Evolutionary conservation across 305 asterid species (phyloP).

Genomic region (Fraxinus velutina): DNA sequence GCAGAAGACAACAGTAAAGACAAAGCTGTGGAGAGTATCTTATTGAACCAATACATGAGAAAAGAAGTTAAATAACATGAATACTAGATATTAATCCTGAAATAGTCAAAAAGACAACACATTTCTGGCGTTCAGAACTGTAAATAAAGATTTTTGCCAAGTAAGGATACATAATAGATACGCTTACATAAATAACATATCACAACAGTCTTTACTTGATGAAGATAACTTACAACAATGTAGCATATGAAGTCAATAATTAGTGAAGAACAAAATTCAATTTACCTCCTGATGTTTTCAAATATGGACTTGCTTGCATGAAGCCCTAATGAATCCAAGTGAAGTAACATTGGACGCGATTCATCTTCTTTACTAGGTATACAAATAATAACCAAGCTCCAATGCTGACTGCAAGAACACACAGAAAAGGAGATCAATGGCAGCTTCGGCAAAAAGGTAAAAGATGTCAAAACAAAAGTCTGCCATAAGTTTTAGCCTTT

Average conservation of each 20-base stretch:
- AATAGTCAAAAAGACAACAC: not conserved
- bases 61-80: not conserved
- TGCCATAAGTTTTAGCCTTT: constrained; percentile 1
- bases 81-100: not conserved
- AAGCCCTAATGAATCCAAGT: constrained; percentile 83
- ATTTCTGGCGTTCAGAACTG: not conserved
- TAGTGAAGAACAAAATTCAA: constrained; percentile 21
- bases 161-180: not conserved
- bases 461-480: constrained; percentile 19
- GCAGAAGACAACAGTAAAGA: not conserved
- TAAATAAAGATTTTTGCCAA: not conserved
- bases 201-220: not conserved
- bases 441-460: constrained; percentile 16
- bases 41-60: not conserved
- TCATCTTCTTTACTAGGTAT: constrained; percentile 72
- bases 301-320: constrained; percentile 65
- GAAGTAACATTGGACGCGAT: constrained; percentile 66
- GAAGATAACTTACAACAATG: not conserved
- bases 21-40: not conserved
- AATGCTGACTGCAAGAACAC: constrained; percentile 57
- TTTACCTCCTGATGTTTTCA: constrained; percentile 59
- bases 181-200: not conserved
- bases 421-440: constrained; percentile 26
- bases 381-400: constrained; percentile 96
- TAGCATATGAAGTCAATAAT: not conserved